Percentiles rank a stretch among this genome's conserved stretches.
Evolutionary conservation across 2,329 filamentous ascomycete species (phyloP).

Genomic region (Diaporthe longicolla): DNA sequence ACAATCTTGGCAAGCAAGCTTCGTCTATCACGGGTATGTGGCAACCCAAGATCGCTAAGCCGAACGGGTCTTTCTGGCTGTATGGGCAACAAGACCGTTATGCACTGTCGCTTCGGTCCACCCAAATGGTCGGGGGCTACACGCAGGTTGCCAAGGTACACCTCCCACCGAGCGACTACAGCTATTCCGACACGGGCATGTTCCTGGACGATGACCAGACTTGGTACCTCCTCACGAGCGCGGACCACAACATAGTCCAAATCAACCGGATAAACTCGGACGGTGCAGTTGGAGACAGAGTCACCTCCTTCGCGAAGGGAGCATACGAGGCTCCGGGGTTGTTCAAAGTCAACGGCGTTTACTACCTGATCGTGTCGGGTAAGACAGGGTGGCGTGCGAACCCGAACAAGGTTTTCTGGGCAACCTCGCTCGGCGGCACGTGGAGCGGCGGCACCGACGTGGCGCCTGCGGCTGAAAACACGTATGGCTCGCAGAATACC

Average conservation of each 20-base stretch:
- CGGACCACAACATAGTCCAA: conserved; percentile 58
- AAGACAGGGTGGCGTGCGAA: conserved; percentile 56
- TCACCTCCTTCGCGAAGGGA: conserved; percentile 50
- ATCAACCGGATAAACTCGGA: conserved; percentile 56
- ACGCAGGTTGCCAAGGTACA: conserved; percentile 51
- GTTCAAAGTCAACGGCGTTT: conserved; percentile 51
- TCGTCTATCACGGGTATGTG: conserved; percentile 54
- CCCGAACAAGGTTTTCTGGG: conserved; percentile 55
- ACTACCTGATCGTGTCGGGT: conserved; percentile 55
- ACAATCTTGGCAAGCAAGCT: conserved; percentile 52
- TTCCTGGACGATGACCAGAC: conserved; percentile 52
- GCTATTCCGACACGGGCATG: conserved; percentile 58
- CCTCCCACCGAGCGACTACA: conserved; percentile 55
- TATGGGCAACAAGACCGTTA: conserved; percentile 58
- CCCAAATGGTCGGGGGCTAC: conserved; percentile 51
- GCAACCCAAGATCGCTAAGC: conserved; percentile 58
- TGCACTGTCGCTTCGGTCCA: conserved; percentile 54
- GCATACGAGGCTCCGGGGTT: conserved; percentile 55
- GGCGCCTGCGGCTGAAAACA: conserved; percentile 53
- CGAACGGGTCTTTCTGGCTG: conserved; percentile 56
- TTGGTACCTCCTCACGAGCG: conserved; percentile 57
- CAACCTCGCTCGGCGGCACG: conserved; percentile 50
- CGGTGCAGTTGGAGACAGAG: conserved; percentile 52
- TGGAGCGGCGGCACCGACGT: conserved; percentile 54
- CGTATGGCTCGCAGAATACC: conserved; percentile 55